Conservation (phyloP, 208 protist species). For the Phytomonas serpens region DNA sequence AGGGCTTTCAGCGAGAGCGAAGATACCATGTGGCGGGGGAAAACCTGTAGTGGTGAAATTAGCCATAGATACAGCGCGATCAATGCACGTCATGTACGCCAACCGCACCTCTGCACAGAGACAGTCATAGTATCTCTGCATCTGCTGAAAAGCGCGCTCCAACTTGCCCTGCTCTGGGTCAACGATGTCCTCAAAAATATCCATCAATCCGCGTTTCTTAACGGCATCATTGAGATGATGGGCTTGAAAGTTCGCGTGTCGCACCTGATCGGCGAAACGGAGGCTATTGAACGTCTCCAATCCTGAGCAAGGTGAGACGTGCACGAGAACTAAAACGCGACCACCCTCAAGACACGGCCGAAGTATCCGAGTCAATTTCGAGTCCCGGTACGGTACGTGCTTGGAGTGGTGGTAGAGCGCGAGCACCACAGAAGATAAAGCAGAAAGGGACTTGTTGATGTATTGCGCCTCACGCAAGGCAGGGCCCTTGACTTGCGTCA, state of each 20-base stretch:
- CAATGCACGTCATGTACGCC: slow-evolving; percentile 29
- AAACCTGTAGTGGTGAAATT: slow-evolving; percentile 1
- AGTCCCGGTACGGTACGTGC: slow-evolving; percentile 90
- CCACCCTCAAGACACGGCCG: slow-evolving; percentile 77
- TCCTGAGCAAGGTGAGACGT: slow-evolving; percentile 68
- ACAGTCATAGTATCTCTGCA: slow-evolving; percentile 37
- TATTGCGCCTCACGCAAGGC: slow-evolving; percentile 82
- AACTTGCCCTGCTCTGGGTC: slow-evolving; percentile 51
- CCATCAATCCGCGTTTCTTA: slow-evolving; percentile 41
- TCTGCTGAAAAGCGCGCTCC: slow-evolving; percentile 31
- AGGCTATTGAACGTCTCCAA: slow-evolving; percentile 59
- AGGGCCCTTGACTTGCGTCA: slow-evolving; percentile 81
- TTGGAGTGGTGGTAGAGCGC: slow-evolving; percentile 55
- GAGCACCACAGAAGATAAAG: slow-evolving; percentile 77
- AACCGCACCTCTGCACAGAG: slow-evolving; percentile 77
- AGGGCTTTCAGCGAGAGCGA: not conserved
- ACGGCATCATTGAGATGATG: slow-evolving; percentile 41
- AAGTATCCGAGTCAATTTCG: slow-evolving; percentile 87
- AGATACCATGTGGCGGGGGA: not conserved
- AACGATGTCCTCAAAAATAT: slow-evolving; percentile 67
- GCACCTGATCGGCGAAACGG: slow-evolving; percentile 81
- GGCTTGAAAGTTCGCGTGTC: slow-evolving; percentile 59
- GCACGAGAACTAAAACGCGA: slow-evolving; percentile 69
- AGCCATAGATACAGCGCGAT: slow-evolving; percentile 9
- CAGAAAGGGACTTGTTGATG: slow-evolving; percentile 90